Base-by-base conservation (phyloP, 805 yeast species). In the Ogataea populi-albae region DNA sequence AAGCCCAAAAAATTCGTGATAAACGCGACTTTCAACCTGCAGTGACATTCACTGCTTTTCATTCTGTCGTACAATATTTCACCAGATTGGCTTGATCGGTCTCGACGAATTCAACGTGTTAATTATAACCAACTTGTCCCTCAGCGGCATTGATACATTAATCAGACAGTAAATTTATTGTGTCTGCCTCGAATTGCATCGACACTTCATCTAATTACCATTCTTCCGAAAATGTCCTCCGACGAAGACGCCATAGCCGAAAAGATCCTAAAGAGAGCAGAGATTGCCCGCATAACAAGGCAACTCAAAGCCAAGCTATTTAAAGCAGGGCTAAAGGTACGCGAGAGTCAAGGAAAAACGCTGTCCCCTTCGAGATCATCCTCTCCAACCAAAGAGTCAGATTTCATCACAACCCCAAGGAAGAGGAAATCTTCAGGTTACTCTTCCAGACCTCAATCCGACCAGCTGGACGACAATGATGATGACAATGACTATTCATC, bases 261-360 rank as follows among this genome's bases (percentile, higher is more conserved):
- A 37, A 64, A 62, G 41, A 67, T 69, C 29, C 52, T 69, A 27
- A 68, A 68, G 41, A 55, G 73, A 34, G 75, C 69, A 4, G 73
- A 69, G 42, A 56, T 69, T 5, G 69, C 73, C 4, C 59, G 71
- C 38, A 62, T 69, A 35, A 65, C 75, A 2, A 53, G 72, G 39
- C 73, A 66, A 42, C 46, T 69, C 17, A 68, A 67, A 45, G 54
- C 64, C 6, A 62, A 67, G 42, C 49, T 69, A 14, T 61, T 64
- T 18, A 65, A 61, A 46, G 71, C 73, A 2, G 69, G 69, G 10
- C 32, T 64, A 18, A 58, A 56, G 32, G 64, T 62, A 4, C 50
- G 57, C 26, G 61, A 63, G 51, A 51, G 54, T 39, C 49, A 57
- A 30, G 52, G 51, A 3, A 51, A 47, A 19, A 15, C 28, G 14